Evolutionary conservation across 768 basidiomycete genomes (phyloP), one percentile per base, ranked within the genome.

Genomic region (Termitomyces sp.): DNA sequence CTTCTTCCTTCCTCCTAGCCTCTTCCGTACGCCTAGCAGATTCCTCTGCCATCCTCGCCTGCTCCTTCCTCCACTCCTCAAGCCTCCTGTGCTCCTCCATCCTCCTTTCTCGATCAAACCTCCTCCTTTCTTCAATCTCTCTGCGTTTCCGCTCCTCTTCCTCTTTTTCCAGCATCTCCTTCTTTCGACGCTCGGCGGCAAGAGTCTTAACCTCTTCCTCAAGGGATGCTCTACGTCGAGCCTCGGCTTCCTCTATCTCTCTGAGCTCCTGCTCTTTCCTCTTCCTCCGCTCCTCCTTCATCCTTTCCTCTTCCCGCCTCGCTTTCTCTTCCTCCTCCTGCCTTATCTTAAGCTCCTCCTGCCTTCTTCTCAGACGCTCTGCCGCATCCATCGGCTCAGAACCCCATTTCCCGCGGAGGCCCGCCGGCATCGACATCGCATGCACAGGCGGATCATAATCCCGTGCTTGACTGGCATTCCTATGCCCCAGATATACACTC

Each of bases 61-160:
- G 81, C 42, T 81, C 80, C 50, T 67, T 69, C 27, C 83, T 72
- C 84, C 83, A 84, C 51, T 76, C 70, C 58, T 85, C 84, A 57
- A 81, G 58, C 60, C 76, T 76, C 20, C 72, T 74, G 56, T 82
- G 80, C 61, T 83, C 78, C 57, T 83, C 78, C 51, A 80, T 50
- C 51, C 84, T 68, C 36, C 80, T 73, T 65, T 81, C 76, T 57
- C 80, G 74, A 20, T 80, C 82, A 22, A 69, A 44, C 50, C 73
- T 73, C 64, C 74, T 83, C 61, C 74, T 77, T 61, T 81, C 77
- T 63, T 74, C 78, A n/a, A 83, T 68, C 56, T 83, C 79, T 44
- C 55, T 63, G 12, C 67, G 69, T 45, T 72, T 76, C 37, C 68
- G 66, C 50, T 83, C 79, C 52, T 87, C 86, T 52, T 76, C 74